Percentiles rank a stretch among this genome's conserved stretches.
These are phyloP conservation scores for Clitopilus passeckerianus DNA, from an alignment of 768 basidiomycete species.

Conservation along the genomic window DNA sequence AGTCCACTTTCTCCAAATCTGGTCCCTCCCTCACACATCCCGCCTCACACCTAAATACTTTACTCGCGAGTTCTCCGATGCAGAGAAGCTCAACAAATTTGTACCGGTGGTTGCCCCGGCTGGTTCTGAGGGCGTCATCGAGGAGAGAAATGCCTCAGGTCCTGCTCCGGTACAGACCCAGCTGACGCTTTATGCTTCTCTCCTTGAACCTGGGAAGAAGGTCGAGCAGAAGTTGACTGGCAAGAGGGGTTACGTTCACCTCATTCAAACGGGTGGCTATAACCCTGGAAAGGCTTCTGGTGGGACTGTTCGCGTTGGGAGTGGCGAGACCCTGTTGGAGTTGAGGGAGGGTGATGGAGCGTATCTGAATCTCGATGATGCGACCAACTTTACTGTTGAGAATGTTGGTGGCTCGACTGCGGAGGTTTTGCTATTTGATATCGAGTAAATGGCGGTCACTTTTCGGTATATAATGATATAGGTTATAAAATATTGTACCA, in stretches of 20 bases:
- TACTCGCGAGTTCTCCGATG: constrained; percentile 82
- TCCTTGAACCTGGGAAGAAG: constrained; percentile 55
- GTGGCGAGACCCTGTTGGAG: constrained; percentile 36
- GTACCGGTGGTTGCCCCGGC: constrained; percentile 75
- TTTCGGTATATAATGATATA: too few relatives aligned
- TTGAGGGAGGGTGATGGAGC: constrained; percentile 87
- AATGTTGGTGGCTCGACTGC: constrained; percentile 64
- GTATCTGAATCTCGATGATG: constrained; percentile 54
- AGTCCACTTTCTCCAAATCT: constrained; percentile 52
- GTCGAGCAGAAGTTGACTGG: constrained; percentile 48
- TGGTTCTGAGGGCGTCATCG: constrained; percentile 48
- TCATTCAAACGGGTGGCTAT: constrained; percentile 83
- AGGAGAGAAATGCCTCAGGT: constrained; percentile 62
- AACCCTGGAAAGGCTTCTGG: constrained; percentile 54
- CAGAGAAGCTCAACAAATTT: constrained; percentile 72
- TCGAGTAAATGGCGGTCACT: constrained; percentile 35
- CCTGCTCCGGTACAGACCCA: constrained; percentile 78
- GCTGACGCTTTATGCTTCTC: constrained; percentile 68
- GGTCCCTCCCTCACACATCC: constrained; percentile 36
- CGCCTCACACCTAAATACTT: constrained; percentile 75
- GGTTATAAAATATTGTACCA: too few relatives aligned
- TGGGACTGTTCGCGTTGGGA: constrained; percentile 48
- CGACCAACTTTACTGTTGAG: constrained; percentile 39
- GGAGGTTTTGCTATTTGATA: constrained; percentile 79
- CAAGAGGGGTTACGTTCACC: constrained; percentile 76